Evolutionary conservation across 129 eudicot genomes (phyloP).

Genomic region (Flaveria bidentis): DNA sequence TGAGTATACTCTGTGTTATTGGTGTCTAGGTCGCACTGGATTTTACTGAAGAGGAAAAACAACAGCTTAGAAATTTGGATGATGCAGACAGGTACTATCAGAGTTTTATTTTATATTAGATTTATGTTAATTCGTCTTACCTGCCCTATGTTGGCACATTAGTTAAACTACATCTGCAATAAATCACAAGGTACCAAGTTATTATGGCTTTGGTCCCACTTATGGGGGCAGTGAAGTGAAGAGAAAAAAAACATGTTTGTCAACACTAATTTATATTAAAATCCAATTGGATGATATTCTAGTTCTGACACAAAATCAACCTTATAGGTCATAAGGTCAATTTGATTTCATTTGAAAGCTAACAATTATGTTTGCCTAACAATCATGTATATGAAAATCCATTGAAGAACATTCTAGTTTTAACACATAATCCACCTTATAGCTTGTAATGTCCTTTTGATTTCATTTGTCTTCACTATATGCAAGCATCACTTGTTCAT

Average conservation of each 20-base stretch:
- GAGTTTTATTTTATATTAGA: background rate
- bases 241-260: background rate
- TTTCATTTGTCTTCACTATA: background rate
- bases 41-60: conserved; percentile 73
- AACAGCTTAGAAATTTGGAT: conserved; percentile 55
- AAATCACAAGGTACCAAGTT: conserved; percentile 12
- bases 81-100: conserved; percentile 57
- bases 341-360: conserved; percentile 6
- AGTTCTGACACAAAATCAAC: background rate
- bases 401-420: background rate
- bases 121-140: background rate
- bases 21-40: conserved; percentile 75
- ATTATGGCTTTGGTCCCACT: background rate
- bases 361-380: background rate
- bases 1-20: background rate
- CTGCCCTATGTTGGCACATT: conserved; percentile 2
- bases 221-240: background rate
- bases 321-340: background rate
- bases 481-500: conserved; percentile 1
- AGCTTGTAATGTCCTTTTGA: background rate
- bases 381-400: background rate
- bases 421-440: background rate
- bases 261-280: background rate
- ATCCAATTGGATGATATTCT: background rate
- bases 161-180: background rate